A percentile compares a stretch with the other conserved stretches of the same genome.
Conservation (phyloP, 2,329 filamentous ascomycete species). For the Periglandula ipomoeae region DNA sequence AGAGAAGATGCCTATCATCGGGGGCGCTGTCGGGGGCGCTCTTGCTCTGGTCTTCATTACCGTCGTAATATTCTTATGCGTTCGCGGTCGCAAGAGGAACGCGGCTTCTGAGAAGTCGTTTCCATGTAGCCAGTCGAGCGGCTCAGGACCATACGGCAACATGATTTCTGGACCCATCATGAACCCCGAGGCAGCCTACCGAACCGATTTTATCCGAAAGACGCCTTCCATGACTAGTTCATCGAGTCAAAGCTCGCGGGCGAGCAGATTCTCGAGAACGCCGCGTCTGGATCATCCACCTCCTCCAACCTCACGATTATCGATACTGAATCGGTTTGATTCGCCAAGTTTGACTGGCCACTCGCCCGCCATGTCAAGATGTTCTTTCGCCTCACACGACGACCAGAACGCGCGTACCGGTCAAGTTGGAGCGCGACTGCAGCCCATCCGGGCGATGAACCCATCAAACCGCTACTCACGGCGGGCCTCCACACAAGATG, state of each 20-base stretch:
- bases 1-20: conserved; percentile 31
- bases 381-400: conserved; percentile 17
- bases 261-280: neutral
- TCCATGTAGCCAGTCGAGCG: conserved; percentile 10
- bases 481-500: conserved; percentile 21
- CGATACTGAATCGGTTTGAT: conserved; percentile 27
- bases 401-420: conserved; percentile 18
- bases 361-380: conserved; percentile 12
- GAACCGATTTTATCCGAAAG: conserved; percentile 45
- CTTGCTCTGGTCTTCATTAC: conserved; percentile 31
- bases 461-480: conserved; percentile 15
- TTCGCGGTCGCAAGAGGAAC: conserved; percentile 20
- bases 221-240: conserved; percentile 9
- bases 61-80: conserved; percentile 30
- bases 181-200: conserved; percentile 27
- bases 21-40: conserved; percentile 38
- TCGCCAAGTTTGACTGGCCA: conserved; percentile 20
- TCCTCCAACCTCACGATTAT: conserved; percentile 13
- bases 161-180: conserved; percentile 51
- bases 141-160: conserved; percentile 23
- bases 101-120: conserved; percentile 12
- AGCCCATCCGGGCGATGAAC: conserved; percentile 33
- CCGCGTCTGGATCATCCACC: neutral
- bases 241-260: conserved; percentile 8
- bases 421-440: conserved; percentile 18